Percentiles rank a stretch among this genome's conserved stretches.
phyloP scores from a whole-genome alignment of 331 rosid species.

The Stylosanthes scabra region DNA sequence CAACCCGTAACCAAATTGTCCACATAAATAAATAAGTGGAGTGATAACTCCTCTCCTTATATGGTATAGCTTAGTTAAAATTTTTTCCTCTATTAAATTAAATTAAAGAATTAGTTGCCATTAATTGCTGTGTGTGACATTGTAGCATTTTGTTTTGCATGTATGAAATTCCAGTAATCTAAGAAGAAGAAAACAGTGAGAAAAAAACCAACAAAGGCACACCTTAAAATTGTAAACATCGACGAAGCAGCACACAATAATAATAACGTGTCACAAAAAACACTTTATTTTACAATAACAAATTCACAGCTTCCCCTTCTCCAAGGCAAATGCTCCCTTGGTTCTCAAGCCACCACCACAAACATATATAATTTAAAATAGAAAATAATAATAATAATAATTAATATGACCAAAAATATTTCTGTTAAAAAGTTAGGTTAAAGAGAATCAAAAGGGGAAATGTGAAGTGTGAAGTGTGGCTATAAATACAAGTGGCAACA shows the following conservation, averaged over 20 bases:
- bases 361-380: no score
- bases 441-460: background rate
- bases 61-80: no score
- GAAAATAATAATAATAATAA: no score
- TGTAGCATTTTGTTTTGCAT: background rate
- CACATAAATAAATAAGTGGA: no score
- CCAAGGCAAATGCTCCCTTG: conserved; percentile 32
- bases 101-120: no score
- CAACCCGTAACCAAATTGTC: no score
- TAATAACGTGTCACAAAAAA: background rate
- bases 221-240: conserved; percentile 32
- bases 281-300: no score
- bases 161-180: background rate
- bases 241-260: background rate
- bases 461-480: background rate
- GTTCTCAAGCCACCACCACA: conserved; percentile 30
- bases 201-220: conserved; percentile 4
- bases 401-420: no score
- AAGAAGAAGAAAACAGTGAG: background rate
- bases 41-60: no score
- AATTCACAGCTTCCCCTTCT: conserved; percentile 14
- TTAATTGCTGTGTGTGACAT: background rate
- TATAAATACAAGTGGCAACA: conserved; percentile 11
- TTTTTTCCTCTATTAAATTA: no score
- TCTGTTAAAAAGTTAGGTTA: no score